Percentiles rank a stretch among this genome's conserved stretches.
These are phyloP conservation scores for Cercophora samala DNA, from an alignment of 495 filamentous ascomycete species.

Conservation along the genomic window DNA sequence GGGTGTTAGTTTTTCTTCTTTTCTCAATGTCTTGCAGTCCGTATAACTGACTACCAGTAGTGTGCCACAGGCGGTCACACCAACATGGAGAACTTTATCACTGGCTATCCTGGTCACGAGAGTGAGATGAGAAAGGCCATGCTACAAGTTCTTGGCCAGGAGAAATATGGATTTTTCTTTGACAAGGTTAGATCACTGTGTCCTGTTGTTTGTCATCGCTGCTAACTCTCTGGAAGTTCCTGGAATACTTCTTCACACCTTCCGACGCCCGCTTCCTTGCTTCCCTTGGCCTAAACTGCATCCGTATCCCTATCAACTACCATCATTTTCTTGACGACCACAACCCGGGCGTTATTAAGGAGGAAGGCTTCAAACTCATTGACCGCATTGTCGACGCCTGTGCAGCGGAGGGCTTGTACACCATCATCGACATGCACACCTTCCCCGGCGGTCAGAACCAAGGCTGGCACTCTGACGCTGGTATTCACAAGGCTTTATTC, in stretches of 20 bases:
- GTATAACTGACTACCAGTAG: neutral
- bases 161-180: conserved; percentile 48
- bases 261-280: conserved; percentile 61
- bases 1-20: conserved; percentile 30
- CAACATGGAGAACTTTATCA: conserved; percentile 68
- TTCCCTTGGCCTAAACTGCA: conserved; percentile 56
- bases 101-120: conserved; percentile 62
- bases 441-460: conserved; percentile 62
- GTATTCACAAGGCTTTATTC: conserved; percentile 54
- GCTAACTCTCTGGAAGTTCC: conserved; percentile 46
- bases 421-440: conserved; percentile 62
- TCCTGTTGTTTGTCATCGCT: neutral
- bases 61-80: conserved; percentile 32
- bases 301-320: conserved; percentile 64
- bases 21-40: too few species aligned
- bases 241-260: conserved; percentile 63
- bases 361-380: conserved; percentile 55
- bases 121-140: conserved; percentile 55
- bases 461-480: conserved; percentile 63
- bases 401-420: conserved; percentile 55
- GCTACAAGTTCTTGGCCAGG: conserved; percentile 50
- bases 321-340: conserved; percentile 63
- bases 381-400: conserved; percentile 60
- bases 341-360: conserved; percentile 57
- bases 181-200: conserved; percentile 39